phyloP scores from a whole-genome alignment of 2,329 filamentous ascomycete genomes.

The Huntiella bhutanensis region DNA sequence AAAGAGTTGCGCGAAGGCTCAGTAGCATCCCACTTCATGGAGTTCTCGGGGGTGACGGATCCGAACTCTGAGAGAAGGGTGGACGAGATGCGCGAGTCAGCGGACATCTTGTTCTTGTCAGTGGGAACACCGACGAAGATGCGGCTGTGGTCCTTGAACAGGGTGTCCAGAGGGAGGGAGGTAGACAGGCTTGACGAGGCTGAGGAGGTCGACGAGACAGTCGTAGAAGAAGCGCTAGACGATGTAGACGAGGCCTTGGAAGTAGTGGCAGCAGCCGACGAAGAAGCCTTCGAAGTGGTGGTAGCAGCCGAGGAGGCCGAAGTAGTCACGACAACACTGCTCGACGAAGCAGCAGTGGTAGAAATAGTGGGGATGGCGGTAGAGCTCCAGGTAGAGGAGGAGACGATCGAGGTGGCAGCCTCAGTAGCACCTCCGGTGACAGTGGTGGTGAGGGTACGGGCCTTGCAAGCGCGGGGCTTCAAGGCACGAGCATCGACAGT shows the following conservation, averaged over 20 bases:
- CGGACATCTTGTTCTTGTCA: slow-evolving; percentile 32
- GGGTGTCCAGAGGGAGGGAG: background rate
- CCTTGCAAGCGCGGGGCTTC: slow-evolving; percentile 5
- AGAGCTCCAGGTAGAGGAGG: background rate
- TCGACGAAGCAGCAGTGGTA: background rate
- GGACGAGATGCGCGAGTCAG: slow-evolving; percentile 27
- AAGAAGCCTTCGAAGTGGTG: background rate
- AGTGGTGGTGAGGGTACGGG: background rate
- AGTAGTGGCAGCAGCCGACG: background rate
- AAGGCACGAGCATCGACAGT: slow-evolving; percentile 2
- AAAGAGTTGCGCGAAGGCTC: slow-evolving; percentile 31
- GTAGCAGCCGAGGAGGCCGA: background rate
- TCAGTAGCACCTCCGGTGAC: background rate
- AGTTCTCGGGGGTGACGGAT: slow-evolving; percentile 48
- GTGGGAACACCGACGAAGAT: slow-evolving; percentile 41
- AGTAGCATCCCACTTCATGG: slow-evolving; percentile 48
- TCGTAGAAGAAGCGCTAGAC: background rate
- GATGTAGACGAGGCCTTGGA: background rate
- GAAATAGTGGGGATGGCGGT: background rate
- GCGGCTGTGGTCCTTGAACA: slow-evolving; percentile 4
- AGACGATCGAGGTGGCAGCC: background rate
- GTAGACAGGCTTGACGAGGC: background rate
- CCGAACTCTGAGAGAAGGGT: slow-evolving; percentile 44
- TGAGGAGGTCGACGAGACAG: background rate
- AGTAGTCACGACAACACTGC: background rate